Evolutionary conservation across 495 filamentous ascomycete genomes (phyloP), one percentile per base, ranked within the genome.

Genomic region (Aspergillus ellipticus): DNA sequence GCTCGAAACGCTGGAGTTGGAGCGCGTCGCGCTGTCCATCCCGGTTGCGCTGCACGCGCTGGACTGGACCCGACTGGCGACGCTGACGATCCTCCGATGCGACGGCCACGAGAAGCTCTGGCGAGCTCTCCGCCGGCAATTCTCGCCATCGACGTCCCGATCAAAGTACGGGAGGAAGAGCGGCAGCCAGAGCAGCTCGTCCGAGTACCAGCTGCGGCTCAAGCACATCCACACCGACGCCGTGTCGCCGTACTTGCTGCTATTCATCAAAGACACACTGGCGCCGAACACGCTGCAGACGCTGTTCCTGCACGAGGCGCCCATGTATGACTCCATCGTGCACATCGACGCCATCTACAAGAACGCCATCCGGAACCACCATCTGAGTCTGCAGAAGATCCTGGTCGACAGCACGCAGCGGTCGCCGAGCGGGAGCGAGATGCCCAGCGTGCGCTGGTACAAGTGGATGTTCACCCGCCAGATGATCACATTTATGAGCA

Each of bases 261-360:
- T 79, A 7, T 96, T 96, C 62, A 80, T 96, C 49, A 90, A 87
- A 54, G 89, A 96, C 57, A 86, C 90, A 0, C 80, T 96, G 26
- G 88, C 86, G 22, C 93, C 93, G 2, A 89, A 97, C 66, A 87
- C 84, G 2, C 73, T 97, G 9, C 89, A 97, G 69, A 85, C 87
- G 19, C 72, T 96, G 16, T 93, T 92, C 64, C 67, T 97, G 47
- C 90, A 95, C 69, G 90, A 96, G 59, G 79, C 82, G 6, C 78
- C 75, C 21, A 72, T 70, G 8, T 78, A 82, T 53, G 65, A 77
- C 16, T 82, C 81, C 1, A 67, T 72, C 15, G 85, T 96, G 3
- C 77, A 83, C 5, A 79, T 94, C 45, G 86, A 91, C 39, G 74
- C 80, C 6, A 89, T 97, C 59, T 93, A 89, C 72, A 81, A 82